Percentiles rank a stretch among this genome's conserved stretches.
Conservation (phyloP, 257 asterid species). For the Parsonsia alboflavescens region DNA sequence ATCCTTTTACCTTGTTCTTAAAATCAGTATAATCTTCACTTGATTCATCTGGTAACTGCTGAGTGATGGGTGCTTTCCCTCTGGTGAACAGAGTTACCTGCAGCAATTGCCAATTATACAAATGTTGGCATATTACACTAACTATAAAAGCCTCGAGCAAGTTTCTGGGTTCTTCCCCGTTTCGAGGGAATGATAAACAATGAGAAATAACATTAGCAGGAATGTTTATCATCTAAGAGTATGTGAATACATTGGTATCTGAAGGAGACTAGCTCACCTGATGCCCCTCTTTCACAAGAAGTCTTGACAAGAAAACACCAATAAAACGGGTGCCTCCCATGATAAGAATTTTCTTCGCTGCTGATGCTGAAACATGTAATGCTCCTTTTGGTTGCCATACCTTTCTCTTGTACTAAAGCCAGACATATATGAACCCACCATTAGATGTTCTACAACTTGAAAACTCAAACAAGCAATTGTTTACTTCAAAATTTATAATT, state of each 20-base stretch:
- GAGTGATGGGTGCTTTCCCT: constrained; percentile 94
- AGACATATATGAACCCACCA: constrained; percentile 6
- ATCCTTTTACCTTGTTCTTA: constrained; percentile 53
- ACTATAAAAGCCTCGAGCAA: neutral
- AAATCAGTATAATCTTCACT: constrained; percentile 70
- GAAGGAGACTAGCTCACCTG: constrained; percentile 40
- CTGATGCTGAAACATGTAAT: constrained; percentile 60
- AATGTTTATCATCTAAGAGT: neutral
- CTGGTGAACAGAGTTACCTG: constrained; percentile 96
- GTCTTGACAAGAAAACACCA: constrained; percentile 86
- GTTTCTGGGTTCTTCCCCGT: too few relatives aligned
- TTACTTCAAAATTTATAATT: neutral
- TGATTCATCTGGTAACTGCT: constrained; percentile 87
- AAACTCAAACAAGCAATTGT: neutral
- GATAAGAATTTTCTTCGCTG: constrained; percentile 83
- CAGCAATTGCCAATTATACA: constrained; percentile 12
- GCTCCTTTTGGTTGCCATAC: constrained; percentile 57
- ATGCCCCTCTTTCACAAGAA: constrained; percentile 96
- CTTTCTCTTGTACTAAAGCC: constrained; percentile 60
- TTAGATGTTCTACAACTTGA: neutral
- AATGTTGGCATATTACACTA: neutral
- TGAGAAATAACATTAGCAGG: neutral
- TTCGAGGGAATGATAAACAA: too few relatives aligned
- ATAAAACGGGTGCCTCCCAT: constrained; percentile 99
- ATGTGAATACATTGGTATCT: neutral